Percentiles rank a stretch among this genome's conserved stretches.
Evolutionary conservation across 805 yeast species (phyloP).

Genomic region (Torulaspora quercuum): DNA sequence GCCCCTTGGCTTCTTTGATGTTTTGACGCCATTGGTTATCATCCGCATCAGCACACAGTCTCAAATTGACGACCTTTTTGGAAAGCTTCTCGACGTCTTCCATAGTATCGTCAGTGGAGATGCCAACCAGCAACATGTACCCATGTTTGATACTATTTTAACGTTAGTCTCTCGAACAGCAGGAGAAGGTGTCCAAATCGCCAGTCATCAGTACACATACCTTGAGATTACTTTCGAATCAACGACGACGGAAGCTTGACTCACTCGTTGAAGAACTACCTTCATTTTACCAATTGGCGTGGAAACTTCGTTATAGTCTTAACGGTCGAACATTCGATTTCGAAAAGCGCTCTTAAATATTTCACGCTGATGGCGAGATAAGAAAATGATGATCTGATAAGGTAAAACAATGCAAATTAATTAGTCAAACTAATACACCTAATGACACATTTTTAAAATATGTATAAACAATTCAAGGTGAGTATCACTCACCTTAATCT

Average conservation of each 20-base stretch:
- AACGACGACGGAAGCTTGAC: conserved; percentile 84
- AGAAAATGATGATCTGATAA: neutral
- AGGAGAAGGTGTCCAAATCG: too few relatives aligned
- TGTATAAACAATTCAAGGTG: too few relatives aligned
- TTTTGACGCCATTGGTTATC: conserved; percentile 76
- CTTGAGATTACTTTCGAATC: conserved; percentile 64
- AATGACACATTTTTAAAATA: too few relatives aligned
- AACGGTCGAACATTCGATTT: too few relatives aligned
- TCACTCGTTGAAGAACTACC: conserved; percentile 87
- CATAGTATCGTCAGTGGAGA: conserved; percentile 69
- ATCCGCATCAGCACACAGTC: conserved; percentile 72
- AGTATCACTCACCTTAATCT: conserved; percentile 5
- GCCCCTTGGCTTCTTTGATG: conserved; percentile 61
- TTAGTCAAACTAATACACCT: too few relatives aligned
- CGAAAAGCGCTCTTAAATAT: too few relatives aligned
- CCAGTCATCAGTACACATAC: conserved; percentile 39
- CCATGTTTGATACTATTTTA: conserved; percentile 58
- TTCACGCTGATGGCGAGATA: neutral
- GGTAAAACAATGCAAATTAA: conserved; percentile 2
- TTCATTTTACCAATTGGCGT: conserved; percentile 71
- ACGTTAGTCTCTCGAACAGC: conserved; percentile 4
- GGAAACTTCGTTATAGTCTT: too few relatives aligned
- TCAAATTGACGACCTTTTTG: conserved; percentile 58
- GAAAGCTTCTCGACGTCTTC: conserved; percentile 71
- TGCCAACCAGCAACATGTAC: conserved; percentile 77